phyloP scores from a whole-genome alignment of 805 yeast genomes.

The Maudiozyma bulderi region DNA sequence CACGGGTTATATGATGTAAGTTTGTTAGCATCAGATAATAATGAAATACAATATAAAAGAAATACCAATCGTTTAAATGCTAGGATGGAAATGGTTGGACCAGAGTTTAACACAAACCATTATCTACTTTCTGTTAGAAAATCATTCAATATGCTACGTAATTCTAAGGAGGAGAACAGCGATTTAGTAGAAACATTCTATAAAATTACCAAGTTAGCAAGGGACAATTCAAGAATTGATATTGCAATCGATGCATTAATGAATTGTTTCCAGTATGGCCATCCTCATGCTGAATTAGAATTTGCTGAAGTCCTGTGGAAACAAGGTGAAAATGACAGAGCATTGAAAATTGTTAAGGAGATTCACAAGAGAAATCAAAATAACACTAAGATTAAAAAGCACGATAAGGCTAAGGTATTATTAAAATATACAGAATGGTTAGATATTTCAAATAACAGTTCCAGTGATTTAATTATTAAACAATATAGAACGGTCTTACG shows the following conservation, averaged over 20 bases:
- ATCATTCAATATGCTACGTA: slow-evolving; percentile 32
- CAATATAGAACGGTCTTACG: slow-evolving; percentile 55
- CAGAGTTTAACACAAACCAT: slow-evolving; percentile 52
- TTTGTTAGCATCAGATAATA: slow-evolving; percentile 24
- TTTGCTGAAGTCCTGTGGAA: slow-evolving; percentile 81
- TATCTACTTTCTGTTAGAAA: slow-evolving; percentile 50
- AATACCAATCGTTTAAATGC: slow-evolving; percentile 13
- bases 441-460: slow-evolving; percentile 74
- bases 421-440: slow-evolving; percentile 82
- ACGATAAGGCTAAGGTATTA: slow-evolving; percentile 38
- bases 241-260: slow-evolving; percentile 60
- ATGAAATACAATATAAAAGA: slow-evolving; percentile 10
- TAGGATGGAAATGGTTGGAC: slow-evolving; percentile 32
- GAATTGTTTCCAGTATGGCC: slow-evolving; percentile 32
- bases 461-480: slow-evolving; percentile 59
- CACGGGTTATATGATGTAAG: slow-evolving; percentile 58
- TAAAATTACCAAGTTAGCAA: slow-evolving; percentile 50
- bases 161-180: slow-evolving; percentile 12
- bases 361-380: slow-evolving; percentile 17
- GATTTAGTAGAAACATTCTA: slow-evolving; percentile 46
- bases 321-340: slow-evolving; percentile 79
- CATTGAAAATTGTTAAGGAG: slow-evolving; percentile 50
- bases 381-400: slow-evolving; percentile 9
- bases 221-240: slow-evolving; percentile 60
- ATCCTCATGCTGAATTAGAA: slow-evolving; percentile 51